These are phyloP conservation scores for Passiflora organensis DNA, from an alignment of 345 rosid species.

Conservation along the genomic window DNA sequence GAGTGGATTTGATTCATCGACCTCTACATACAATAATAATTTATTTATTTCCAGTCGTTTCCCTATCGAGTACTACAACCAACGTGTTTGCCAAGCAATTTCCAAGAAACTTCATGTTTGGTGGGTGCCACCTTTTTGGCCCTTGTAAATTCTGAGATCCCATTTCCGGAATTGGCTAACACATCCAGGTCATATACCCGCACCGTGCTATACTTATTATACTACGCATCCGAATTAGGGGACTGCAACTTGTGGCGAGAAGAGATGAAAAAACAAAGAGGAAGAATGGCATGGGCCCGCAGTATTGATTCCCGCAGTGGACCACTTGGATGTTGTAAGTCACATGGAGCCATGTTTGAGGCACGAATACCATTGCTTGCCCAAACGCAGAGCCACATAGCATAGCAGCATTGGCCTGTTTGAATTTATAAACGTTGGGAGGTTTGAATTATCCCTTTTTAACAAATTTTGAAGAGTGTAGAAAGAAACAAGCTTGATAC, in stretches of 20 bases:
- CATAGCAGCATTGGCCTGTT: neutral
- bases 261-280: too few relatives aligned
- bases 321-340: constrained; percentile 2
- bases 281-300: constrained; percentile 2
- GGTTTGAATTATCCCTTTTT: neutral
- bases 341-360: constrained; percentile 4
- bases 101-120: neutral
- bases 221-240: too few relatives aligned
- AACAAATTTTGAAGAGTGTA: neutral
- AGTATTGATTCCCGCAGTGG: constrained; percentile 1
- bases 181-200: neutral
- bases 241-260: too few relatives aligned
- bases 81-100: neutral
- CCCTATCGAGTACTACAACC: too few relatives aligned
- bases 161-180: neutral
- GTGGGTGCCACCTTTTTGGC: neutral
- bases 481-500: neutral
- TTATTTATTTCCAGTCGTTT: too few relatives aligned
- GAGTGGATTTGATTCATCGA: too few relatives aligned
- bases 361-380: neutral
- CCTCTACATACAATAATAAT: too few relatives aligned
- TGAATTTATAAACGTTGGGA: neutral
- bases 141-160: neutral
- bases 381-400: too few relatives aligned
- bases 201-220: neutral